These are phyloP conservation scores for Dictyostelium capitatum DNA, from an alignment of 78 protist genomes.

Conservation along the genomic window DNA sequence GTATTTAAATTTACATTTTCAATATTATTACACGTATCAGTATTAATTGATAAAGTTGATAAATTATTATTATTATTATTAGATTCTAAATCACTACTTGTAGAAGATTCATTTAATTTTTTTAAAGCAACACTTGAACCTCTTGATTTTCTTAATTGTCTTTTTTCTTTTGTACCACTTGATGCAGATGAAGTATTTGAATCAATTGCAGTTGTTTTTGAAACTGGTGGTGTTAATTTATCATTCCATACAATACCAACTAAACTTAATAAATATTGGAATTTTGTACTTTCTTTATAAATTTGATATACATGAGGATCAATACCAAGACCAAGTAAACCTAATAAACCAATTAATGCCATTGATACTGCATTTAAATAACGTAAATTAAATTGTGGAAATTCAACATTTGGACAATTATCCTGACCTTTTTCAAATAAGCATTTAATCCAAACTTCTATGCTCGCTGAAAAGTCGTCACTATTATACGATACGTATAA, in stretches of 20 bases:
- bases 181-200: not conserved
- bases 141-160: conserved; percentile 2
- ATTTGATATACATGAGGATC: conserved; percentile 1
- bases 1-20: too few relatives aligned
- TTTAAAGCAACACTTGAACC: not conserved
- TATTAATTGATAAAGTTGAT: too few relatives aligned
- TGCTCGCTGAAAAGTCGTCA: not conserved
- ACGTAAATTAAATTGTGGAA: not conserved
- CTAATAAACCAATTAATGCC: conserved; percentile 9
- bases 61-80: too few relatives aligned
- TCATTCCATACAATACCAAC: not conserved
- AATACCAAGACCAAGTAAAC: not conserved
- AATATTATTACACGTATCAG: too few relatives aligned
- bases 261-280: not conserved
- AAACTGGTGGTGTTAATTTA: not conserved
- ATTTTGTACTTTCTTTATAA: not conserved
- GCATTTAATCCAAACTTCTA: not conserved
- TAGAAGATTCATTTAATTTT: not conserved
- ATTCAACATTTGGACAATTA: not conserved
- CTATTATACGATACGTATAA: conserved; percentile 4
- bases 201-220: not conserved
- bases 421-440: not conserved
- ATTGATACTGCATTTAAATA: conserved; percentile 1
- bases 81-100: too few relatives aligned
- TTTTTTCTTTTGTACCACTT: not conserved